Evolutionary conservation across 225 moss, liverwort and hornwort genomes (phyloP), one percentile per base, ranked within the genome.

Genomic region (Lunularia cruciata): DNA sequence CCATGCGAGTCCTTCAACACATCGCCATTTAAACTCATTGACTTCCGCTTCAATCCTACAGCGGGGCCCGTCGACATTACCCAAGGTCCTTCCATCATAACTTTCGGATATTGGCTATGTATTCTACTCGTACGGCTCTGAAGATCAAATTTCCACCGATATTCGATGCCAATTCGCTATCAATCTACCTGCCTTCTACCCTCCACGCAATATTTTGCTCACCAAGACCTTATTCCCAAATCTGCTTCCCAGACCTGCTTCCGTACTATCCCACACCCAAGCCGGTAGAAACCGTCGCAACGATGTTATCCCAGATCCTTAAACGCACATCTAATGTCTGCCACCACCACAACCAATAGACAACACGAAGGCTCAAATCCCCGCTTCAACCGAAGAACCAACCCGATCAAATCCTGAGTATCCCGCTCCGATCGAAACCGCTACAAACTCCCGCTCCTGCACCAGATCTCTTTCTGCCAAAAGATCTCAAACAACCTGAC

Each of bases 21-120:
- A 25, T 90, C 88, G 42, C 82, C 79, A 61, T 88, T 90, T 76
- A 90, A 52, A 76, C 90, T 88, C 88, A 90, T 88, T 10, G 90
- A 90, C 81, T 90, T 90, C 30, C 90, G 78, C 57, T 90, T 90
- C 69, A 88, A 31, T 28, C 75, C 75, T 19, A 57, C 68, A 20
- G 67, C 75, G 8, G 58, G 67, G 31, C 67, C 75, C 46, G 55
- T 68, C 60, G 58, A 60, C 67, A 67, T 75, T 23, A 60, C 60
- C 32, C 43, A 75, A 26, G 67, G 75, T 47, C 75, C 68, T 60
- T 60, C 63, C 73, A 64, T 66, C 63, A 67, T 47, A 48, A 40
- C 49, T 67, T 6, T 15, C 47, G 18, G 22, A 18, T 9, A 22
- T 23, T 1, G 5, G 22, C 20, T n/a, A n/a, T n/a, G n/a, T n/a